Conservation (phyloP, 192 early-diverging fungal species). For the Backusella circina region DNA sequence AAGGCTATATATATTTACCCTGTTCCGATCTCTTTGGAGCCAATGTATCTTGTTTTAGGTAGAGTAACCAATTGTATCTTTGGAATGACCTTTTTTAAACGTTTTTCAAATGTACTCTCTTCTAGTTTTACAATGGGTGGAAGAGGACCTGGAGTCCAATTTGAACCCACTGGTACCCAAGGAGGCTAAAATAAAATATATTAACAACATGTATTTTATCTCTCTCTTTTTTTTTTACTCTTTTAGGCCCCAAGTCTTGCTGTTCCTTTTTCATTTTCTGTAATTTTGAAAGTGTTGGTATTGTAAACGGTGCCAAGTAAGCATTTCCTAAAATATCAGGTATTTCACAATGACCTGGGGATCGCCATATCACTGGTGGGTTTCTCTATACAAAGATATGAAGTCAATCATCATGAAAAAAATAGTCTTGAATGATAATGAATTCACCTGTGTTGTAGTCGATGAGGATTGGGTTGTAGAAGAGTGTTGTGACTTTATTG, state of each 20-base stretch:
- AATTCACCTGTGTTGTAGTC: background rate
- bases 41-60: constrained; percentile 21
- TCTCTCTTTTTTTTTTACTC: background rate
- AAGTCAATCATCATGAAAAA: background rate
- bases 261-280: constrained; percentile 11
- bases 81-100: constrained; percentile 24
- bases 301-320: constrained; percentile 2
- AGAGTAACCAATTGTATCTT: constrained; percentile 15
- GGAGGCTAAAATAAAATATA: constrained; percentile 19
- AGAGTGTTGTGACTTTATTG: constrained; percentile 6
- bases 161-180: constrained; percentile 21
- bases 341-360: constrained; percentile 18
- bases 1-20: constrained; percentile 11
- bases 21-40: constrained; percentile 31
- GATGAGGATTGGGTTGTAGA: background rate
- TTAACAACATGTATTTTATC: background rate
- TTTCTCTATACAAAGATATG: background rate
- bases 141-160: constrained; percentile 14
- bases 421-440: background rate
- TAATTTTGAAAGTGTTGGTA: background rate
- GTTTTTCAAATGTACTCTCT: constrained; percentile 29
- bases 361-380: constrained; percentile 12
- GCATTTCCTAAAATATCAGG: constrained; percentile 23
- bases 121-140: background rate
- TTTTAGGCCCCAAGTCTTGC: background rate